Evolutionary conservation across 139 green algal species (phyloP).

Genomic region (Haematococcus sp.): DNA sequence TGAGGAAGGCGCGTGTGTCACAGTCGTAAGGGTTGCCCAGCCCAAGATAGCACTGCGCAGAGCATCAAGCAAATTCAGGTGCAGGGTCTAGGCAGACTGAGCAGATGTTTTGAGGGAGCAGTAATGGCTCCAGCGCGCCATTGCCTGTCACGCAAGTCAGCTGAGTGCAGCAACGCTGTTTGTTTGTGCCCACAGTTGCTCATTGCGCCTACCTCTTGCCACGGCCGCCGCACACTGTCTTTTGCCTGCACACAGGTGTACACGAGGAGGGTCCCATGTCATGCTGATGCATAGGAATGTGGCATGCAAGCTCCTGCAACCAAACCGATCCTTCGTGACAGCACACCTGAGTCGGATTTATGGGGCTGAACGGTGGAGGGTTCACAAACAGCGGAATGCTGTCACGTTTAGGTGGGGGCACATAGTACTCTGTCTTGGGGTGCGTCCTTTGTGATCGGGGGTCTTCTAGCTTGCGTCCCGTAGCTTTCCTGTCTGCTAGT

Average conservation of each 20-base stretch:
- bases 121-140: not conserved
- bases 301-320: too few species aligned
- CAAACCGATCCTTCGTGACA: not conserved
- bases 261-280: too few species aligned
- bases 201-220: constrained; percentile 13
- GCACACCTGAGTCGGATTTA: not conserved
- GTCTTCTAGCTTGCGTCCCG: constrained; percentile 9
- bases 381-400: not conserved
- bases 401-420: constrained; percentile 18
- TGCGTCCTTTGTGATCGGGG: not conserved
- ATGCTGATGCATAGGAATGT: constrained; percentile 10
- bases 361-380: not conserved
- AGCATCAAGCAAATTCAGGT: not conserved
- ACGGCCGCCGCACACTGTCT: not conserved
- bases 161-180: not conserved
- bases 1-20: constrained; percentile 9
- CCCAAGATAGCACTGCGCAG: constrained; percentile 2
- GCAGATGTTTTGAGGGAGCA: not conserved
- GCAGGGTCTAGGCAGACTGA: not conserved
- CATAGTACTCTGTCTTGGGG: constrained; percentile 25
- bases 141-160: not conserved
- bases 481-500: constrained; percentile 25
- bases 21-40: constrained; percentile 15
- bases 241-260: constrained; percentile 3
- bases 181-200: not conserved